Conservation (phyloP, 2,329 filamentous ascomycete species). For the Geosmithia flava region DNA sequence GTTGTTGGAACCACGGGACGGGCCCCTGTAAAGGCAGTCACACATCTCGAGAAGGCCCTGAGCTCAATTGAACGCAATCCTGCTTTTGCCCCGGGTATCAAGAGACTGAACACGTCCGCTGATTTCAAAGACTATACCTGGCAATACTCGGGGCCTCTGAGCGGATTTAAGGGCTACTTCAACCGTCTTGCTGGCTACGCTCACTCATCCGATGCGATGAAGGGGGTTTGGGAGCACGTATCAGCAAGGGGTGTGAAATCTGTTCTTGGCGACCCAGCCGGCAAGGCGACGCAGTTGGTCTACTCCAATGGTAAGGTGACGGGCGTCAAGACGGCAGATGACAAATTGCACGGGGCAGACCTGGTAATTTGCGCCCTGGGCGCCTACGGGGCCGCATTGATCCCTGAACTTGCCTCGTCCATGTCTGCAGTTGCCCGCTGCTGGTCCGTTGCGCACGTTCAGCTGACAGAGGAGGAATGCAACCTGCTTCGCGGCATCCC, state of each 20-base stretch:
- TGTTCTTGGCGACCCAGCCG: background rate
- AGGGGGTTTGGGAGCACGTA: background rate
- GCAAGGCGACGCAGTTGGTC: background rate
- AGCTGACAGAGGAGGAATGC: slow-evolving; percentile 41
- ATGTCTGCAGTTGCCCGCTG: slow-evolving; percentile 34
- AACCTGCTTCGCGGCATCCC: slow-evolving; percentile 42
- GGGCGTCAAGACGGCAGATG: slow-evolving; percentile 12
- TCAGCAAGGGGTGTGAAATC: background rate
- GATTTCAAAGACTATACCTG: slow-evolving; percentile 36
- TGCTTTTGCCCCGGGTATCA: slow-evolving; percentile 20
- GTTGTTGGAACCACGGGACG: slow-evolving; percentile 33
- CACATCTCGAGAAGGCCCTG: slow-evolving; percentile 21
- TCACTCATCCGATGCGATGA: slow-evolving; percentile 34
- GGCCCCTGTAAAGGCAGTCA: slow-evolving; percentile 32
- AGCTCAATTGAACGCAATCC: background rate
- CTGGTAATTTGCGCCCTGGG: slow-evolving; percentile 39
- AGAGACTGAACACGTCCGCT: slow-evolving; percentile 19
- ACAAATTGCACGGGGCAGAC: slow-evolving; percentile 13
- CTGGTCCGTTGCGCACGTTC: slow-evolving; percentile 48
- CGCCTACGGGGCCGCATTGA: slow-evolving; percentile 30
- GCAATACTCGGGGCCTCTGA: slow-evolving; percentile 22
- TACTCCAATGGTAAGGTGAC: slow-evolving; percentile 2
- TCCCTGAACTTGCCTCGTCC: slow-evolving; percentile 35
- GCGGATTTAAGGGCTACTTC: slow-evolving; percentile 46
- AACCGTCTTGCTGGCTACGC: slow-evolving; percentile 46